phyloP scores from a whole-genome alignment of 345 rosid species.

The Rhizophora apiculata region DNA sequence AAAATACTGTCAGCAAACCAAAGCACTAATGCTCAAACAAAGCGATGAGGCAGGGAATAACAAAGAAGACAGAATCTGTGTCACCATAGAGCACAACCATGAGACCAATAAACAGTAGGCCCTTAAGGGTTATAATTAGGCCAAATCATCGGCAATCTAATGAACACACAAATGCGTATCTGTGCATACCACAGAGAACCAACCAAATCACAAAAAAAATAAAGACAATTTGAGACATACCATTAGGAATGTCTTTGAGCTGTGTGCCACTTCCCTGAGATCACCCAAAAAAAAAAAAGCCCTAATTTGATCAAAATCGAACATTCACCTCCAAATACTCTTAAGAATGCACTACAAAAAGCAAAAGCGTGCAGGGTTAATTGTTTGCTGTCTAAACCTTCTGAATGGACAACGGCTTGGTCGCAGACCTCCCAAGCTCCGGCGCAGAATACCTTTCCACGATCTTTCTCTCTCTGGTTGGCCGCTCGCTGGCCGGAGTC shows the following conservation, averaged over 20 bases:
- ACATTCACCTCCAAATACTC: neutral
- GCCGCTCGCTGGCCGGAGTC: conserved; percentile 66
- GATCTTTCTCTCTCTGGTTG: conserved; percentile 79
- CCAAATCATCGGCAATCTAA: too few species aligned
- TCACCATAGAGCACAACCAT: too few species aligned
- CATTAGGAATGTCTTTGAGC: conserved; percentile 92
- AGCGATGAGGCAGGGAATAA: too few species aligned
- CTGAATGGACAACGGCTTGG: conserved; percentile 60
- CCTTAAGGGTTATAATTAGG: too few species aligned
- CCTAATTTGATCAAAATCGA: neutral
- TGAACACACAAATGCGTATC: neutral
- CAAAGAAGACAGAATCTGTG: too few species aligned
- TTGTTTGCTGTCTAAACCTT: conserved; percentile 41
- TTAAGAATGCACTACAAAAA: neutral
- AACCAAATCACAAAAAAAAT: neutral
- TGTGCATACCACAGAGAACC: neutral
- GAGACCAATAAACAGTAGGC: too few species aligned
- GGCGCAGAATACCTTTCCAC: conserved; percentile 86
- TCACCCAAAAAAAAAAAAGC: neutral
- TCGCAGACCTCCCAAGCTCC: conserved; percentile 46
- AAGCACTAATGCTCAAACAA: too few species aligned
- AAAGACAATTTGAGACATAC: conserved; percentile 29
- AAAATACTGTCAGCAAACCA: too few species aligned
- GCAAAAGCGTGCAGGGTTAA: neutral
- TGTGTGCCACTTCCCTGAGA: conserved; percentile 80